A percentile compares a stretch with the other conserved stretches of the same genome.
phyloP scores from a whole-genome alignment of 2,329 filamentous ascomycete genomes.

The Xylaria sp. region DNA sequence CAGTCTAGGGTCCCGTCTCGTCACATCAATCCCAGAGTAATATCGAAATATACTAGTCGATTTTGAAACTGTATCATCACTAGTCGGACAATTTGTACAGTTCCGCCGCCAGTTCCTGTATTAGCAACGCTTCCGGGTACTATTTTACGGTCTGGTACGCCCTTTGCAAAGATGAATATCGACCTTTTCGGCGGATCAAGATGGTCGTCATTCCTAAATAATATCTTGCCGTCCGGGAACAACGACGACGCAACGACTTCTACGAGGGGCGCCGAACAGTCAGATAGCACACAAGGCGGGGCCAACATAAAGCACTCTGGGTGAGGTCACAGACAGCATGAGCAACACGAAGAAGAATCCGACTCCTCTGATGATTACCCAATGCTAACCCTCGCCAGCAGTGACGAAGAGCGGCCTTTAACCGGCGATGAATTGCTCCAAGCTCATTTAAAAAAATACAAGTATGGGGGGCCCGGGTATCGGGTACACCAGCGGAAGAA shows the following conservation, averaged over 20 bases:
- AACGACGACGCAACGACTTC: neutral
- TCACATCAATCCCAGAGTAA: neutral
- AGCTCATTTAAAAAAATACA: too few relatives aligned
- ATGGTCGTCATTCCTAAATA: too few relatives aligned
- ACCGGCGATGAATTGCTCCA: neutral
- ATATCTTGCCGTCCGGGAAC: too few relatives aligned
- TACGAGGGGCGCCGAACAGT: neutral
- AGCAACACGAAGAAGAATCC: too few relatives aligned
- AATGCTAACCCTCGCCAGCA: too few relatives aligned
- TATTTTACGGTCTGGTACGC: neutral
- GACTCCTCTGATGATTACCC: too few relatives aligned
- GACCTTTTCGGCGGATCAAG: neutral
- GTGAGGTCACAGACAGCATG: neutral
- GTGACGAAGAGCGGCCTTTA: neutral
- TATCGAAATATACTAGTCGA: neutral
- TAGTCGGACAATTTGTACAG: neutral
- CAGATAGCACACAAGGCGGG: neutral
- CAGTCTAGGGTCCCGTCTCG: neutral
- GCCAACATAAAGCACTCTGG: neutral
- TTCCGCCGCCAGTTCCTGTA: neutral
- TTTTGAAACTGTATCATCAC: neutral
- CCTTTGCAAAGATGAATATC: neutral
- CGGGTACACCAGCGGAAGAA: neutral
- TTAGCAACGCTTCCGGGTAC: neutral
- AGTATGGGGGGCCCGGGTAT: neutral